Conservation (phyloP, 495 filamentous ascomycete species). For the Pseudotulostoma volvatum region DNA sequence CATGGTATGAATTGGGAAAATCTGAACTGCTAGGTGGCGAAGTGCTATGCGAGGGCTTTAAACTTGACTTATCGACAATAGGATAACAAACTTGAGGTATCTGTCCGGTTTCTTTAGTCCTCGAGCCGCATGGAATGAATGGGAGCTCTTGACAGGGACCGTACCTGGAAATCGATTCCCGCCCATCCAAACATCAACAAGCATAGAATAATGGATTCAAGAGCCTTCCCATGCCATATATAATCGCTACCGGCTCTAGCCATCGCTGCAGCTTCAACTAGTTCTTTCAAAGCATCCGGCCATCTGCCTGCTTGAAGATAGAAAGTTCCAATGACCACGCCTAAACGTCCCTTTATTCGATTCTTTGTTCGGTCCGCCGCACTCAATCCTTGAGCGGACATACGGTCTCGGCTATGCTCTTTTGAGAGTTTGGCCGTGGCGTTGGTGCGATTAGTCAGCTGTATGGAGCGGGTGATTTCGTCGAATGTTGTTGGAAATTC, state of each 20-base stretch:
- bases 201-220: constrained; percentile 71
- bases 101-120: too few relatives aligned
- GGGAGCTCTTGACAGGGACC: too few relatives aligned
- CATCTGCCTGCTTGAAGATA: constrained; percentile 81
- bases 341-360: constrained; percentile 65
- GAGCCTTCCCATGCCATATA: constrained; percentile 89
- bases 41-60: constrained; percentile 21
- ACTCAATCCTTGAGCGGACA: constrained; percentile 73
- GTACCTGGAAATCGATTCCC: constrained; percentile 72
- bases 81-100: constrained; percentile 49
- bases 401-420: constrained; percentile 52
- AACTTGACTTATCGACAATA: constrained; percentile 32
- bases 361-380: constrained; percentile 65
- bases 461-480: constrained; percentile 41
- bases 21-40: constrained; percentile 27
- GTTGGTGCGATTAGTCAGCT: constrained; percentile 25
- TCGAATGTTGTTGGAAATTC: constrained; percentile 58
- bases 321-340: constrained; percentile 67
- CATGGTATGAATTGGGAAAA: constrained; percentile 19
- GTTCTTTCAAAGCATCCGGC: constrained; percentile 75
- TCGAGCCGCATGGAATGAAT: too few relatives aligned
- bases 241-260: constrained; percentile 76
- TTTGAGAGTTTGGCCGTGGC: constrained; percentile 20
- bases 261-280: constrained; percentile 60
- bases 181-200: constrained; percentile 75